Percentiles rank a stretch among this genome's conserved stretches.
Evolutionary conservation across 805 yeast genomes (phyloP).

Genomic region (Candida insectalens): DNA sequence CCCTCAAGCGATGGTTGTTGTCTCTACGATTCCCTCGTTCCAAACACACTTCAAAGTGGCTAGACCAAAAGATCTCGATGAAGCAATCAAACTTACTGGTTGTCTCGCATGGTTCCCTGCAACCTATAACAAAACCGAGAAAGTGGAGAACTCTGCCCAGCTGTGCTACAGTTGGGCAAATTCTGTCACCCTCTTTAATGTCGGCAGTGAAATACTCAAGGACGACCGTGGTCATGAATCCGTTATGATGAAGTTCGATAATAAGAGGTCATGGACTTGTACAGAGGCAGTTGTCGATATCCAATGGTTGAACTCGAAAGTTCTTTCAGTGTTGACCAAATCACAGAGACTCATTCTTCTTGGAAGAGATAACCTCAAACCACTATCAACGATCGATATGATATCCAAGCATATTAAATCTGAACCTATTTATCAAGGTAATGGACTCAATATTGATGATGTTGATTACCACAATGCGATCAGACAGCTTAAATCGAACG

Average conservation of each 20-base stretch:
- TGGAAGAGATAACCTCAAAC: constrained; percentile 29
- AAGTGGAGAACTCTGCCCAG: constrained; percentile 28
- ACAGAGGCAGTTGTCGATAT: constrained; percentile 42
- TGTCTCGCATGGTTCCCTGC: constrained; percentile 60
- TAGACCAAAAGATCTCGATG: constrained; percentile 30
- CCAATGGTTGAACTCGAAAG: constrained; percentile 43
- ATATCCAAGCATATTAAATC: constrained; percentile 28
- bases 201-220: constrained; percentile 25
- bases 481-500: constrained; percentile 30
- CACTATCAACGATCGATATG: constrained; percentile 27
- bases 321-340: constrained; percentile 31
- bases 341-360: constrained; percentile 36
- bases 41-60: constrained; percentile 47
- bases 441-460: constrained; percentile 8
- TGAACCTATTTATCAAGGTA: constrained; percentile 5
- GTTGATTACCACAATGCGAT: constrained; percentile 22
- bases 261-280: constrained; percentile 32
- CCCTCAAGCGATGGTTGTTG: constrained; percentile 35
- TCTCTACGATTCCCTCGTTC: constrained; percentile 43
- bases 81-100: constrained; percentile 28
- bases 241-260: constrained; percentile 24
- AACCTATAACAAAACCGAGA: constrained; percentile 15
- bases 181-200: constrained; percentile 43
- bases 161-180: constrained; percentile 68
- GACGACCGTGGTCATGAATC: constrained; percentile 17